These are phyloP conservation scores for Heimioporus sp. DNA, from an alignment of 768 basidiomycete genomes.

Conservation along the genomic window DNA sequence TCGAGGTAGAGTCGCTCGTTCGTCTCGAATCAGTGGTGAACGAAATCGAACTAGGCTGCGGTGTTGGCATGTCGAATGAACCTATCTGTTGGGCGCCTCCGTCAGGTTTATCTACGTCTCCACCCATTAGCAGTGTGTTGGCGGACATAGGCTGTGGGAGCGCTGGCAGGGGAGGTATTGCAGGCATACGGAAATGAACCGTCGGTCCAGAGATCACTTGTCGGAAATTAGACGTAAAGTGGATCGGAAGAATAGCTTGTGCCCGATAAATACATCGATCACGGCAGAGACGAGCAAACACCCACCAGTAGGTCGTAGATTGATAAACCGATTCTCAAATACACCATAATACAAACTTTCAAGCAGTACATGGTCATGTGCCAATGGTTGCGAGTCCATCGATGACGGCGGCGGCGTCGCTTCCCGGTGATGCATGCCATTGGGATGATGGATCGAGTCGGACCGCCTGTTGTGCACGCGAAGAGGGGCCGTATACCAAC, in stretches of 20 bases:
- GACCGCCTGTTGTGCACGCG: conserved; percentile 49
- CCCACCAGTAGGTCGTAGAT: conserved; percentile 65
- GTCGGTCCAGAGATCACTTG: conserved; percentile 62
- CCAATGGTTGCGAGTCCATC: conserved; percentile 34
- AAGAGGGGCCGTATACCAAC: conserved; percentile 75
- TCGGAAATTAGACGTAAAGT: conserved; percentile 70
- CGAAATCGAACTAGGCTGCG: conserved; percentile 47
- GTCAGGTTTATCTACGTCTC: conserved; percentile 28
- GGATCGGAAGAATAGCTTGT: conserved; percentile 62
- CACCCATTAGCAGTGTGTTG: conserved; percentile 19
- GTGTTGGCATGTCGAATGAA: conserved; percentile 14
- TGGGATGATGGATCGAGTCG: conserved; percentile 51
- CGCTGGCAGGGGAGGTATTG: conserved; percentile 61
- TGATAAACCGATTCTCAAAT: conserved; percentile 71
- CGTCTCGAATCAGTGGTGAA: conserved; percentile 47
- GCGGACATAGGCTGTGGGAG: conserved; percentile 30
- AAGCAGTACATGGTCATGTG: conserved; percentile 68
- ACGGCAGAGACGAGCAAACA: background rate
- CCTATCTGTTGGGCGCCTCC: conserved; percentile 10
- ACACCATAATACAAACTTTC: conserved; percentile 66
- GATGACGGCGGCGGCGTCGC: conserved; percentile 31
- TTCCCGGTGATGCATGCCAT: conserved; percentile 38
- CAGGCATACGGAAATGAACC: conserved; percentile 66
- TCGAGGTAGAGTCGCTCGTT: conserved; percentile 32
- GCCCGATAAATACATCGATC: conserved; percentile 6